Percentiles rank a stretch among this genome's conserved stretches.
Conservation (phyloP, 1,284 basidiomycete species). For the Cutaneotrichosporon arboriforme region DNA sequence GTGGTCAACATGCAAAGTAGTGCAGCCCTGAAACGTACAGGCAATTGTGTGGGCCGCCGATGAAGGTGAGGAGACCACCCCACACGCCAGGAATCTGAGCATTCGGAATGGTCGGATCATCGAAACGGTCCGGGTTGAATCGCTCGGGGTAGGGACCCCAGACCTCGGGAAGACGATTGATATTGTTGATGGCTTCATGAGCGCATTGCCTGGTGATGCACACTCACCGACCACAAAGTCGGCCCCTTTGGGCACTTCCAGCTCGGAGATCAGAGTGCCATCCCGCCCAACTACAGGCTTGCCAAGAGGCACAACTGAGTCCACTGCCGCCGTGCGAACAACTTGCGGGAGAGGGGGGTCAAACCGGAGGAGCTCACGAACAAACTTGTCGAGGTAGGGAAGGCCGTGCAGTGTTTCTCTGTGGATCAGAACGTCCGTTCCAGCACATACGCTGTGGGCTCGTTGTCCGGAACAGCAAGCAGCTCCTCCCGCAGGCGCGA, state of each 20-base stretch:
- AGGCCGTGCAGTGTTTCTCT: constrained; percentile 50
- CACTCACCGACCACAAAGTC: constrained; percentile 42
- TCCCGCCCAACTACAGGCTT: constrained; percentile 44
- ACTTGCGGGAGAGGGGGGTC: constrained; percentile 63
- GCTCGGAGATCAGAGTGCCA: constrained; percentile 44
- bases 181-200: constrained; percentile 19
- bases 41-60: constrained; percentile 62
- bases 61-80: constrained; percentile 61
- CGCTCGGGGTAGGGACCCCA: constrained; percentile 67
- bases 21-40: constrained; percentile 46
- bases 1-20: neutral
- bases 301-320: constrained; percentile 59
- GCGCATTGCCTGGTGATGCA: neutral
- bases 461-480: constrained; percentile 45
- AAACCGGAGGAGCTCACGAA: constrained; percentile 63
- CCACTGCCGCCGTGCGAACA: constrained; percentile 56
- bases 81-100: constrained; percentile 58
- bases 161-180: constrained; percentile 58
- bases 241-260: constrained; percentile 36
- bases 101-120: constrained; percentile 28
- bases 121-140: constrained; percentile 52
- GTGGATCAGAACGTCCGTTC: constrained; percentile 20
- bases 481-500: constrained; percentile 57
- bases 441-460: constrained; percentile 15
- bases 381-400: constrained; percentile 58